Evolutionary conservation across 371 early-diverging fungal genomes (phyloP).

Genomic region (Mucor piriformis): DNA sequence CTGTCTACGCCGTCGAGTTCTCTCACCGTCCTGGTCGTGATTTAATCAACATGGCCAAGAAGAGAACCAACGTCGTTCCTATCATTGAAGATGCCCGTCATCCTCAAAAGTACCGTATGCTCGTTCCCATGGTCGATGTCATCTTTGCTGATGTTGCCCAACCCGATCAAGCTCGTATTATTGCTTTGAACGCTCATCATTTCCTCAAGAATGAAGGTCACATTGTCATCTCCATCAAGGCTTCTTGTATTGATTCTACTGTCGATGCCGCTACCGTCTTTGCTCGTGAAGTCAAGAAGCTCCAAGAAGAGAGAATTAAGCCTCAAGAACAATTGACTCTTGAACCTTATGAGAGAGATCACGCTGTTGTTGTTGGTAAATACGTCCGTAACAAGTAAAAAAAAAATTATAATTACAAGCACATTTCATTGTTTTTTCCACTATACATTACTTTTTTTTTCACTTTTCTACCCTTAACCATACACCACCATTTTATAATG

Average conservation of each 20-base stretch:
- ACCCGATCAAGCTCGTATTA: constrained; percentile 99
- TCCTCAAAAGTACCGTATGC: constrained; percentile 99
- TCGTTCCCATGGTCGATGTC: constrained; percentile 99
- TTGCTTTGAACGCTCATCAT: constrained; percentile 98
- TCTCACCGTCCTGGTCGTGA: constrained; percentile 99
- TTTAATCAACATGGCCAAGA: constrained; percentile 99
- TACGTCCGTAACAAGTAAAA: constrained; percentile 71
- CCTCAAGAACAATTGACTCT: constrained; percentile 99
- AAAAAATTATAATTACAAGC: not conserved
- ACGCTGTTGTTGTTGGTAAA: constrained; percentile 98
- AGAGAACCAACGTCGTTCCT: constrained; percentile 99
- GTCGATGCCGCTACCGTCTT: constrained; percentile 97
- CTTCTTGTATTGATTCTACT: constrained; percentile 99
- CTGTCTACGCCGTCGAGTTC: constrained; percentile 99
- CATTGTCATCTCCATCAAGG: constrained; percentile 99
- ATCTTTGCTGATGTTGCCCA: constrained; percentile 99
- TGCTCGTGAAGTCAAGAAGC: constrained; percentile 99
- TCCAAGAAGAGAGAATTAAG: constrained; percentile 98
- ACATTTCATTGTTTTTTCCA: not conserved
- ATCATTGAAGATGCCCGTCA: constrained; percentile 99
- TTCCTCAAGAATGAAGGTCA: constrained; percentile 98
- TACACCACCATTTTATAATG: not conserved
- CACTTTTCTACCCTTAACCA: not conserved
- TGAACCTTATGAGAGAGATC: constrained; percentile 99
- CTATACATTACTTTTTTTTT: not conserved